These are phyloP conservation scores for Dictyophora rubrovolvata DNA, from an alignment of 768 basidiomycete species.

Conservation along the genomic window DNA sequence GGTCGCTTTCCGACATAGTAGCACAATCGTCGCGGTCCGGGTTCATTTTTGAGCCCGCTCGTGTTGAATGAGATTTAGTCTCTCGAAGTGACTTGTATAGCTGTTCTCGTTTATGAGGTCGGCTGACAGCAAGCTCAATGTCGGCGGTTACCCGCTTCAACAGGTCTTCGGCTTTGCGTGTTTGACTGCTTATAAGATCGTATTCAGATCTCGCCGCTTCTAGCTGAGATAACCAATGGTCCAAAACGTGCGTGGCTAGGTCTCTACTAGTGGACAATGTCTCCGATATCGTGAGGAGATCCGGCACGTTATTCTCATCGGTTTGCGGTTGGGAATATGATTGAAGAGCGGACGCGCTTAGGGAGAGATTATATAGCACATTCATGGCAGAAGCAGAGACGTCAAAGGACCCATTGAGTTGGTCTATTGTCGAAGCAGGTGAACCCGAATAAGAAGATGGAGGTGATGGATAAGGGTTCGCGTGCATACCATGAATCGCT, in stretches of 20 bases:
- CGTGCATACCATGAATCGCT: background rate
- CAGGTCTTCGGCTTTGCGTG: background rate
- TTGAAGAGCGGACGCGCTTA: slow-evolving; percentile 6
- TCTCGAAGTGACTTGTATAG: background rate
- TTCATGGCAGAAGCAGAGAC: background rate
- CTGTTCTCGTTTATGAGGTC: background rate
- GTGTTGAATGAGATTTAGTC: background rate
- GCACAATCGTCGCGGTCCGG: background rate
- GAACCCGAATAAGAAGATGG: background rate
- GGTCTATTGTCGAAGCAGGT: background rate
- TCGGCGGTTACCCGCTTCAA: background rate
- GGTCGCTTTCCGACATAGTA: background rate
- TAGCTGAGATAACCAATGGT: slow-evolving; percentile 1
- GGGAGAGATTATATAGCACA: slow-evolving; percentile 2
- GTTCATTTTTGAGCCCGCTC: background rate
- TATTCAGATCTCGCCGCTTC: background rate
- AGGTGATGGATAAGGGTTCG: background rate
- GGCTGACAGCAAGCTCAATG: background rate
- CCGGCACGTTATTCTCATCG: background rate
- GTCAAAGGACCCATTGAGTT: background rate
- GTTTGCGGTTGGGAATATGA: background rate
- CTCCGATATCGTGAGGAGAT: background rate
- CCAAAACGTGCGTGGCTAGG: background rate
- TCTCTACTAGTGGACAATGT: background rate
- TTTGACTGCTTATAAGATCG: background rate